A percentile compares a stretch with the other conserved stretches of the same genome.
Conservation (phyloP, 2,329 filamentous ascomycete genomes). For the Phialophora expanda region DNA sequence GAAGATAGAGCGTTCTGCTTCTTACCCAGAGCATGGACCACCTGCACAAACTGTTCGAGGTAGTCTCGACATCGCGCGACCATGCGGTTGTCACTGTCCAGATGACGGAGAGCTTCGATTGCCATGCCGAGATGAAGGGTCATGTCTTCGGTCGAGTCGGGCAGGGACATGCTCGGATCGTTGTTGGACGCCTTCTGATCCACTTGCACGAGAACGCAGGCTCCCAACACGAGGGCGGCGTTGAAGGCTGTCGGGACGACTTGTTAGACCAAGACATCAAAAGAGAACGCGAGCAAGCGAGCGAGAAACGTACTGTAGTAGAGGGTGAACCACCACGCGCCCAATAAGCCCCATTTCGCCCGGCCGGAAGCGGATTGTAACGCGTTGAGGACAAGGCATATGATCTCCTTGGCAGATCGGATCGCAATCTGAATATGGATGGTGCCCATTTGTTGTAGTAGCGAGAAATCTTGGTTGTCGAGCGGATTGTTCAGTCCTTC, state of each 20-base stretch:
- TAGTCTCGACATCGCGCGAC: slow-evolving; percentile 25
- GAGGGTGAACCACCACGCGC: slow-evolving; percentile 45
- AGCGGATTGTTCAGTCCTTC: slow-evolving; percentile 34
- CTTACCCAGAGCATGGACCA: slow-evolving; percentile 22
- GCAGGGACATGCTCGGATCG: slow-evolving; percentile 3
- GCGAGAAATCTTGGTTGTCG: slow-evolving; percentile 35
- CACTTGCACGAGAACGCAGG: slow-evolving; percentile 14
- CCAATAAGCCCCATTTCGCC: slow-evolving; percentile 40
- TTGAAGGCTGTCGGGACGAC: slow-evolving; percentile 21
- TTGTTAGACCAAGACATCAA: not conserved
- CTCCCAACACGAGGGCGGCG: slow-evolving; percentile 22
- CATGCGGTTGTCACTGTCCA: slow-evolving; percentile 27
- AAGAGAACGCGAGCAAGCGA: not conserved
- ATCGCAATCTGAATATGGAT: slow-evolving; percentile 45
- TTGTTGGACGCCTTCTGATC: slow-evolving; percentile 12
- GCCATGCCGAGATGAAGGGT: slow-evolving; percentile 20
- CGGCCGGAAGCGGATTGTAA: slow-evolving; percentile 30
- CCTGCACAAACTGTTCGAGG: slow-evolving; percentile 28
- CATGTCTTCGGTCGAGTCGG: slow-evolving; percentile 21
- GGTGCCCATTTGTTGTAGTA: slow-evolving; percentile 44
- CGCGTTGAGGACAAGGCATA: slow-evolving; percentile 39
- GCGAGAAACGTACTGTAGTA: slow-evolving; percentile 47
- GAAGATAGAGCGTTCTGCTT: not conserved
- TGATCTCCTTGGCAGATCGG: slow-evolving; percentile 43
- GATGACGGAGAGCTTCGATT: slow-evolving; percentile 21